phyloP scores from a whole-genome alignment of 1,139 yeast genomes.

The Debaryomyces sp. region DNA sequence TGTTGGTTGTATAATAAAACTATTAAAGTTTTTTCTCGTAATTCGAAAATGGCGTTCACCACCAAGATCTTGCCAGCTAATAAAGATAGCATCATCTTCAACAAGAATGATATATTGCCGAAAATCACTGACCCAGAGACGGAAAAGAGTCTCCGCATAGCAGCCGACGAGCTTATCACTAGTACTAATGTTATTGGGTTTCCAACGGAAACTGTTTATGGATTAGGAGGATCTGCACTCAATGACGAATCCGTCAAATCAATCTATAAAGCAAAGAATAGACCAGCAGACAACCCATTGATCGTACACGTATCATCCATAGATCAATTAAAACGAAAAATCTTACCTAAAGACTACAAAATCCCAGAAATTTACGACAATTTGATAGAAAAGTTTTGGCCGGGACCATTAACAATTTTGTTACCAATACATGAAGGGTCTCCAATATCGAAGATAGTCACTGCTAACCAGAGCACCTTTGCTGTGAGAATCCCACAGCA shows the following conservation, averaged over 20 bases:
- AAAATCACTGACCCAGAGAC: slow-evolving; percentile 56
- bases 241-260: slow-evolving; percentile 70
- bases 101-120: slow-evolving; percentile 30
- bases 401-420: slow-evolving; percentile 90
- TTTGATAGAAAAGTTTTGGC: slow-evolving; percentile 78
- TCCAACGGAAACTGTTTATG: slow-evolving; percentile 97
- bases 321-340: slow-evolving; percentile 63
- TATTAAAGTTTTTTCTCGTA: not conserved
- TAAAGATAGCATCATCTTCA: slow-evolving; percentile 30
- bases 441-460: slow-evolving; percentile 71
- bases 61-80: slow-evolving; percentile 39
- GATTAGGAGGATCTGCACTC: slow-evolving; percentile 87
- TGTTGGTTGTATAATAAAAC: not conserved
- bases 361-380: slow-evolving; percentile 70
- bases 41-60: slow-evolving; percentile 11
- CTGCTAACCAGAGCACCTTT: slow-evolving; percentile 85
- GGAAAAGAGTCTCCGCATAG: slow-evolving; percentile 49
- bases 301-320: slow-evolving; percentile 85
- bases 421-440: slow-evolving; percentile 61
- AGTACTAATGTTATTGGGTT: slow-evolving; percentile 76
- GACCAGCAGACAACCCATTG: slow-evolving; percentile 95
- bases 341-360: slow-evolving; percentile 48
- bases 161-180: slow-evolving; percentile 56
- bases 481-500: slow-evolving; percentile 89
- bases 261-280: slow-evolving; percentile 83